A percentile compares a stretch with the other conserved stretches of the same genome.
Evolutionary conservation across 2,329 filamentous ascomycete genomes (phyloP).

Genomic region (Botryotinia calthae): DNA sequence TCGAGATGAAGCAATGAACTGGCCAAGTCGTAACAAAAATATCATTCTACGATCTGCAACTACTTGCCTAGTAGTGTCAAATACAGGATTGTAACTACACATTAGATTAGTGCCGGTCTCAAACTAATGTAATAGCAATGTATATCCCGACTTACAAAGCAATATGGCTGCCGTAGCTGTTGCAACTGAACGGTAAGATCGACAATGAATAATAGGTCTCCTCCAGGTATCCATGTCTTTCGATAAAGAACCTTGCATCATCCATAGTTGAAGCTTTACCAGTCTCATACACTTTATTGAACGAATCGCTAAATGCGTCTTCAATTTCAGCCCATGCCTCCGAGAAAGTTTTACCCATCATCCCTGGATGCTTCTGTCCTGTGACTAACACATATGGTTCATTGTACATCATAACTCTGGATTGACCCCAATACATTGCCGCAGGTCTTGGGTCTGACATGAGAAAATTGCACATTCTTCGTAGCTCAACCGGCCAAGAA

Average conservation of each 20-base stretch:
- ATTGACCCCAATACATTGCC: slow-evolving; percentile 75
- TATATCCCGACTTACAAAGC: slow-evolving; percentile 27
- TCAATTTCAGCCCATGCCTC: slow-evolving; percentile 43
- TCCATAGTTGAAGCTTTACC: slow-evolving; percentile 31
- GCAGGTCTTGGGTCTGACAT: slow-evolving; percentile 77
- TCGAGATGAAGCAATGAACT: slow-evolving; percentile 68
- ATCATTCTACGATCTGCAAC: slow-evolving; percentile 75
- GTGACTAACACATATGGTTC: slow-evolving; percentile 69
- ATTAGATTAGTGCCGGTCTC: not conserved
- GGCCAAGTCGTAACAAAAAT: slow-evolving; percentile 71
- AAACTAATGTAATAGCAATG: not conserved
- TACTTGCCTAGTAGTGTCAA: slow-evolving; percentile 74
- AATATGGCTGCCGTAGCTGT: slow-evolving; percentile 21
- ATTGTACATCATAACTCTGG: slow-evolving; percentile 68
- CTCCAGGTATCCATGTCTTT: slow-evolving; percentile 40
- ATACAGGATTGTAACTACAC: slow-evolving; percentile 58
- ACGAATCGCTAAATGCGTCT: slow-evolving; percentile 35
- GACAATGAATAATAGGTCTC: slow-evolving; percentile 40
- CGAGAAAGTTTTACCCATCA: slow-evolving; percentile 56
- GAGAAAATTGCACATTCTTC: slow-evolving; percentile 76
- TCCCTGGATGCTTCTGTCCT: slow-evolving; percentile 69
- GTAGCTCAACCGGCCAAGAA: slow-evolving; percentile 65
- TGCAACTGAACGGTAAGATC: slow-evolving; percentile 28
- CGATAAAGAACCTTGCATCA: slow-evolving; percentile 37
- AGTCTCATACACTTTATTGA: slow-evolving; percentile 35